phyloP scores from a whole-genome alignment of 169 alveolate species.

The Babesia sp. region DNA sequence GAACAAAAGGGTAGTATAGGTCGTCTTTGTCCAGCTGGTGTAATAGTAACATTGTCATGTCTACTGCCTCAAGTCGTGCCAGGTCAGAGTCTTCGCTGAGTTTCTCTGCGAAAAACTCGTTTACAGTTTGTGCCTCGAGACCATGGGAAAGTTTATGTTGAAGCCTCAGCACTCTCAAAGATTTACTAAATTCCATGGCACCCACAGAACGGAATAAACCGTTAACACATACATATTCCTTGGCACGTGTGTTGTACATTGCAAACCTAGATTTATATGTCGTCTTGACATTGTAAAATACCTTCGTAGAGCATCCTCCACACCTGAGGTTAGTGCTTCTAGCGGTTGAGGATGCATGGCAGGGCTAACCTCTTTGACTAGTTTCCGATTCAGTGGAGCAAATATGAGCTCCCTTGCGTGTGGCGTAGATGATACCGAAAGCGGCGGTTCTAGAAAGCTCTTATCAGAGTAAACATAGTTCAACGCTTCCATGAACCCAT shows the following conservation, averaged over 20 bases:
- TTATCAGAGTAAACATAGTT: constrained; percentile 48
- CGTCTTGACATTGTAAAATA: not conserved
- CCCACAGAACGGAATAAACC: constrained; percentile 55
- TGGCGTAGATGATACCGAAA: not conserved
- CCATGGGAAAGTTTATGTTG: constrained; percentile 35
- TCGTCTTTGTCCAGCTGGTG: not conserved
- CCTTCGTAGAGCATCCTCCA: constrained; percentile 46
- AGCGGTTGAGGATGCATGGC: constrained; percentile 37
- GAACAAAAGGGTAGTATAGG: constrained; percentile 37
- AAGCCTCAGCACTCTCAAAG: constrained; percentile 39
- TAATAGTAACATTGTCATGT: constrained; percentile 9
- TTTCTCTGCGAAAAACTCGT: constrained; percentile 18
- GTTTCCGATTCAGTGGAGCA: constrained; percentile 37
- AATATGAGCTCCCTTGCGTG: constrained; percentile 53
- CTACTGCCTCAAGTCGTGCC: constrained; percentile 36
- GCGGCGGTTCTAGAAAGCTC: constrained; percentile 20
- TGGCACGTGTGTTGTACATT: constrained; percentile 47
- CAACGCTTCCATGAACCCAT: constrained; percentile 42
- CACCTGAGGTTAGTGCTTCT: constrained; percentile 6
- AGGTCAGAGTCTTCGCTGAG: constrained; percentile 17
- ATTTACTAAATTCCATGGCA: constrained; percentile 15
- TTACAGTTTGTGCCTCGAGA: constrained; percentile 13
- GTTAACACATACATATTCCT: constrained; percentile 53
- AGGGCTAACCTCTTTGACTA: constrained; percentile 58
- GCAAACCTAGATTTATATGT: constrained; percentile 25